Percentiles rank a stretch among this genome's conserved stretches.
Conservation (phyloP, 169 alveolate genomes). For the Plasmodium vivax region DNA sequence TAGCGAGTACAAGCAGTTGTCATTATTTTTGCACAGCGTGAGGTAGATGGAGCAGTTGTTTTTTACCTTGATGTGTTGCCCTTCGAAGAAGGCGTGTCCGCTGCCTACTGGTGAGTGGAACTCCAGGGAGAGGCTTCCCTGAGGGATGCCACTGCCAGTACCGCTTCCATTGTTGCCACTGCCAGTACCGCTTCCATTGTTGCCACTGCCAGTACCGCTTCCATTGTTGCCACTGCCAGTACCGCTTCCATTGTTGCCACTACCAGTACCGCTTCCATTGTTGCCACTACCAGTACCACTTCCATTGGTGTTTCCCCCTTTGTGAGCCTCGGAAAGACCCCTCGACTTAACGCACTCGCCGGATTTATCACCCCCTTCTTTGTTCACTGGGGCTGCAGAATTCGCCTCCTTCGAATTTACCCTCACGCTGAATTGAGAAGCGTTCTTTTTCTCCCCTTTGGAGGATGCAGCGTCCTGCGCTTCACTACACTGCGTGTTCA, state of each 20-base stretch:
- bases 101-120: neutral
- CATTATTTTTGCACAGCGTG: slow-evolving; percentile 98
- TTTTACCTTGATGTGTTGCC: slow-evolving; percentile 90
- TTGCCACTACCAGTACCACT: neutral
- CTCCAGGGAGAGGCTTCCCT: neutral
- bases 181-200: neutral
- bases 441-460: neutral
- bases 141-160: neutral
- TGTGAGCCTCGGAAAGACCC: neutral
- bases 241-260: neutral
- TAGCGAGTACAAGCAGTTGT: slow-evolving; percentile 97
- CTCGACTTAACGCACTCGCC: neutral
- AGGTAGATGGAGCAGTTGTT: slow-evolving; percentile 95
- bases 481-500: neutral
- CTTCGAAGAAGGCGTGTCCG: slow-evolving; percentile 44
- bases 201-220: neutral
- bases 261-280: neutral
- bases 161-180: neutral
- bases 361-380: neutral
- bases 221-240: neutral
- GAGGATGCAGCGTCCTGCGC: neutral
- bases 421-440: neutral
- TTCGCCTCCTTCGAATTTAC: neutral
- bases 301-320: neutral
- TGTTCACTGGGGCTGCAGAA: neutral